Evolutionary conservation across 306 rosid genomes (phyloP), one percentile per base, ranked within the genome.

Genomic region (Morella rubra): DNA sequence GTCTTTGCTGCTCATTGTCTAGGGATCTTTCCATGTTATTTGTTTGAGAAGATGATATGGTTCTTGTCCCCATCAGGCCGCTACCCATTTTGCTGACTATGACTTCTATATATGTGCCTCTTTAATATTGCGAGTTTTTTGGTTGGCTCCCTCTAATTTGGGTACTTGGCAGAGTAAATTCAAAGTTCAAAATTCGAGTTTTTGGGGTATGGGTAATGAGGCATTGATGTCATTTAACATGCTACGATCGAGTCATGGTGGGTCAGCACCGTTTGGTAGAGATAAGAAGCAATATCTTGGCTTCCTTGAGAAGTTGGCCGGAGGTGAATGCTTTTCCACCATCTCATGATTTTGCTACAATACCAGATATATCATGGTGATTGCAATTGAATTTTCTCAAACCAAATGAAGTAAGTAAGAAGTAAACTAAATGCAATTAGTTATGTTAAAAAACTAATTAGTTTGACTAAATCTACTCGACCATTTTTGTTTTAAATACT

Each of bases 1-100:
- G 82, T 90, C 68, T 79, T 84, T 83, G 82, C 76, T 88, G 85
- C 87, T 83, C 81, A 73, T 81, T 86, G 74, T 73, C 72, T 79
- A 68, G 81, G 88, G 85, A 91, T 89, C 88, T 86, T 85, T 78
- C 77, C 96, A 88, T 87, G 91, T 92, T 88, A 81, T 81, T 70
- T 82, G 72, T 76, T 76, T 76, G 56, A 70, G 60, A 73, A 78
- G 52, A 86, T 44, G 73, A 73, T 70, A 22, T 82, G 75, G 71
- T 83, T 85, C 80, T 82, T 89, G 90, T 90, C 85, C 77, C 88
- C 90, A 32, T 79, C 82, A 44, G 73, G 50, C 52, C 8, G 11
- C 73, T 5, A 12, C 44, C 61, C 22, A 18, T 64, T 19, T 55
- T 15, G 8, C 62, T 6, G 14, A 66, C 50, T 8, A 18, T 32